Percentiles rank a stretch among this genome's conserved stretches.
These are phyloP conservation scores for Conringia planisiliqua DNA, from an alignment of 345 rosid genomes.

Conservation along the genomic window DNA sequence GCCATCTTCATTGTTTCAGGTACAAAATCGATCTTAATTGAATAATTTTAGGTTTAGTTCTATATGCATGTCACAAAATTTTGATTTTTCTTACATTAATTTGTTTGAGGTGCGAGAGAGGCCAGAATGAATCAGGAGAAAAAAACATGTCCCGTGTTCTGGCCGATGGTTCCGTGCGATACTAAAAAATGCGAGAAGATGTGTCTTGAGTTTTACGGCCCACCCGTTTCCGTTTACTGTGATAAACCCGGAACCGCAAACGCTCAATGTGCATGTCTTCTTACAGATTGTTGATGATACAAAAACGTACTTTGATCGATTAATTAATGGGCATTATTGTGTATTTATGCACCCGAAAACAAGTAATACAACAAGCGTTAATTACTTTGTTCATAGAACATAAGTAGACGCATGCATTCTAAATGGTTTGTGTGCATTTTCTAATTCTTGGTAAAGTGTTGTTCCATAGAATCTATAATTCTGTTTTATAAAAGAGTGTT, in stretches of 20 bases:
- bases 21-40: neutral
- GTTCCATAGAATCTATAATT: neutral
- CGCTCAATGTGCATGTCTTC: slow-evolving; percentile 20
- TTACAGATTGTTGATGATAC: slow-evolving; percentile 5
- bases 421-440: neutral
- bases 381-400: neutral
- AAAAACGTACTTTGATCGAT: neutral
- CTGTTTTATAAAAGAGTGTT: neutral
- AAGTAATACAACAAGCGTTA: neutral
- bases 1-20: slow-evolving; percentile 27
- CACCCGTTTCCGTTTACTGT: slow-evolving; percentile 10
- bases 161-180: slow-evolving; percentile 32
- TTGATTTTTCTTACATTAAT: neutral
- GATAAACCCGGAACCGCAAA: neutral
- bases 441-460: neutral
- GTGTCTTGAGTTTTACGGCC: slow-evolving; percentile 20
- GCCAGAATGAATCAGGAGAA: neutral
- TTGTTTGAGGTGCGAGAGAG: slow-evolving; percentile 25
- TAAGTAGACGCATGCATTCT: neutral
- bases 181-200: slow-evolving; percentile 2
- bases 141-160: neutral
- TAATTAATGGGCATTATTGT: neutral
- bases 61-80: neutral
- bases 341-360: neutral
- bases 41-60: neutral